These are phyloP conservation scores for Canavalia gladiata DNA, from an alignment of 306 rosid species.

Conservation along the genomic window DNA sequence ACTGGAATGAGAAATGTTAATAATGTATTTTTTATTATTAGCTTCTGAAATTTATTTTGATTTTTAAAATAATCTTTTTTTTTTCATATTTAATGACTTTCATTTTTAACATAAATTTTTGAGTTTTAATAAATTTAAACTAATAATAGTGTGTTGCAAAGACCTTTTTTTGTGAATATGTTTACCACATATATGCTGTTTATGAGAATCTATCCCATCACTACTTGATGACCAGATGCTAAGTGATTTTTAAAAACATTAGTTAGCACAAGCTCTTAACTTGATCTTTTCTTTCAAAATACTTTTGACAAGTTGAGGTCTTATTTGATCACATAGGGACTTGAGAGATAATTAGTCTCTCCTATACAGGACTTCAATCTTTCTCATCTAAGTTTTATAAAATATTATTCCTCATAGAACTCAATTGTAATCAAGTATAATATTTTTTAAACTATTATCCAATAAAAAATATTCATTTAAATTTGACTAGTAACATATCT, in stretches of 20 bases:
- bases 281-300: neutral
- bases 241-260: neutral
- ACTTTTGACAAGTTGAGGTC: neutral
- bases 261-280: neutral
- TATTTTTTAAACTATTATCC: neutral
- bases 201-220: neutral
- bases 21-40: neutral
- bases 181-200: neutral
- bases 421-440: neutral
- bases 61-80: neutral
- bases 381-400: neutral
- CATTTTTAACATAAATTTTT: neutral
- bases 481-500: neutral
- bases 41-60: too few relatives aligned
- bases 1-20: neutral
- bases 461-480: neutral
- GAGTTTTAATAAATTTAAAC: neutral
- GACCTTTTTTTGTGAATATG: too few relatives aligned
- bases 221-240: neutral
- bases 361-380: neutral
- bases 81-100: neutral
- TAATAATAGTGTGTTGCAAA: neutral
- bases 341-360: neutral
- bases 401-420: neutral
- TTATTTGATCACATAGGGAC: too few relatives aligned